Conservation (phyloP, 2,329 filamentous ascomycete genomes). For the Leptographium wingfieldii region DNA sequence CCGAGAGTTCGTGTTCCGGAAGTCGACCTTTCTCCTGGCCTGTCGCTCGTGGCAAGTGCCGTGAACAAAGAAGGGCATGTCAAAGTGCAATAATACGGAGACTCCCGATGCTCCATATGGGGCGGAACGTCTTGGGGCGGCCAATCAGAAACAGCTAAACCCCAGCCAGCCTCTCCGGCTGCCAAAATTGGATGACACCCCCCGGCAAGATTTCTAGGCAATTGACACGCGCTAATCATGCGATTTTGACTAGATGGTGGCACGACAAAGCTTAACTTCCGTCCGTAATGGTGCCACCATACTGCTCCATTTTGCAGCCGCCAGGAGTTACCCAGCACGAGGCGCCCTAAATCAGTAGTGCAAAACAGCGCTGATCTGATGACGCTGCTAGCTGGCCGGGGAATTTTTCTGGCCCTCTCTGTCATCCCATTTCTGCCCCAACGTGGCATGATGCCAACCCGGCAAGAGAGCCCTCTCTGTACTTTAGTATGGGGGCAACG, state of each 20-base stretch:
- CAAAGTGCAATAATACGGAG: not conserved
- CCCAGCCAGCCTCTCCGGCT: not conserved
- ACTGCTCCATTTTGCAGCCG: not conserved
- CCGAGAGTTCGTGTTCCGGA: too few relatives aligned
- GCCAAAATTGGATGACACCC: not conserved
- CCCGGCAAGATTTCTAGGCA: not conserved
- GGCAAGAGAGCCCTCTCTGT: not conserved
- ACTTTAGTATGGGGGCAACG: not conserved
- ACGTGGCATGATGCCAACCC: slow-evolving; percentile 2
- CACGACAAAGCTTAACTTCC: not conserved
- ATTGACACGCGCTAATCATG: not conserved
- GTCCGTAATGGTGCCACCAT: not conserved
- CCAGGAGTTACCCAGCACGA: not conserved
- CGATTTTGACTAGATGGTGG: not conserved
- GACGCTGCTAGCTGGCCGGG: not conserved
- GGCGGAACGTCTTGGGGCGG: not conserved
- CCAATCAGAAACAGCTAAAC: not conserved
- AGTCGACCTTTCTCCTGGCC: too few relatives aligned
- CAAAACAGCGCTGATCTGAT: not conserved
- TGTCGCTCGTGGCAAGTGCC: too few relatives aligned
- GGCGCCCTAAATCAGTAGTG: not conserved
- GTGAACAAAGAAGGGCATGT: not conserved
- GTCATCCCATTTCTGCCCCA: not conserved
- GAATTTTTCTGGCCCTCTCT: not conserved
- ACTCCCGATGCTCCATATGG: not conserved